Conservation (phyloP, 129 eudicot genomes). For the Centaurea solstitialis region DNA sequence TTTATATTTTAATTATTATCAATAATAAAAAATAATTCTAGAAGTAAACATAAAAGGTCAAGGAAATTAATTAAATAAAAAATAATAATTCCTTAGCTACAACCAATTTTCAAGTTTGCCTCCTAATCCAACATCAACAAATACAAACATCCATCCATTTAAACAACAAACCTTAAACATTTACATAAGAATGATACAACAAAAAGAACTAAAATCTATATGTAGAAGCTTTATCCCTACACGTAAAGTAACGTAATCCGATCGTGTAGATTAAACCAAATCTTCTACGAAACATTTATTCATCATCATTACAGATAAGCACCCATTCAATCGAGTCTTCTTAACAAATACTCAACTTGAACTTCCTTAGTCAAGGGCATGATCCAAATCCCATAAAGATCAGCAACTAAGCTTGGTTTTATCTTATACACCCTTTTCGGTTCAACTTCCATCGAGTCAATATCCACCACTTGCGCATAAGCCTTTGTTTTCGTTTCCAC, state of each 20-base stretch:
- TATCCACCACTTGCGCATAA: constrained; percentile 57
- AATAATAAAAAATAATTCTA: background rate
- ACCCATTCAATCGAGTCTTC: constrained; percentile 60
- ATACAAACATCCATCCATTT: background rate
- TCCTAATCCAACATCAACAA: background rate
- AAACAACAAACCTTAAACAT: background rate
- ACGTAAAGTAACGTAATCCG: background rate
- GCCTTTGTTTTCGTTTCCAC: constrained; percentile 76
- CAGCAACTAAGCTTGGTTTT: constrained; percentile 73
- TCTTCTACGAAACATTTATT: background rate
- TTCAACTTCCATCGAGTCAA: constrained; percentile 18
- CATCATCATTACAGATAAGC: background rate
- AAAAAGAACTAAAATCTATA: background rate
- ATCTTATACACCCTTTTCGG: constrained; percentile 66
- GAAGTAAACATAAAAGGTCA: no score
- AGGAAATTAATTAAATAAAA: no score
- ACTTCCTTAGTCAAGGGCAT: constrained; percentile 91
- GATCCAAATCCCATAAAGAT: constrained; percentile 80
- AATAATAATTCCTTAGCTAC: background rate
- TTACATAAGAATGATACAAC: background rate
- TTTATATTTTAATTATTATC: no score
- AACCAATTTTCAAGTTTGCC: background rate
- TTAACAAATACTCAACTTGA: constrained; percentile 70
- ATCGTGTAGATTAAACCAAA: background rate
- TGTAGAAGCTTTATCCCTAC: background rate